A percentile compares a stretch with the other conserved stretches of the same genome.
Evolutionary conservation across 805 yeast species (phyloP).

Genomic region (Saccharomycopsis schoenii): DNA sequence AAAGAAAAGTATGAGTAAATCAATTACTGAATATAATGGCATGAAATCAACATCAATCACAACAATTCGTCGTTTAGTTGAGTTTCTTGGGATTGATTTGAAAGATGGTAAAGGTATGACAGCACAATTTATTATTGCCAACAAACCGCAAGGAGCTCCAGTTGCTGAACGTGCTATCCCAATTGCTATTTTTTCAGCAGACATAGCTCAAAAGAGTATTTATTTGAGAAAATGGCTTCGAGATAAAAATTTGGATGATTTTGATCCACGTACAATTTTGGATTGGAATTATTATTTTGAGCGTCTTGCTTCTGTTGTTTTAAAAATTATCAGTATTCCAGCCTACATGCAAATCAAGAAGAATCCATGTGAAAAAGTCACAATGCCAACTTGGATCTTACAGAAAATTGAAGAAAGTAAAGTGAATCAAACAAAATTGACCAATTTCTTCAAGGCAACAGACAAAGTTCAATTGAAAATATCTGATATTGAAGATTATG

Average conservation of each 20-base stretch:
- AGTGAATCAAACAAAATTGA: slow-evolving; percentile 61
- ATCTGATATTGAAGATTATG: slow-evolving; percentile 50
- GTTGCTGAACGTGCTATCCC: slow-evolving; percentile 96
- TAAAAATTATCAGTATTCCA: slow-evolving; percentile 91
- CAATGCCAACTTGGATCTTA: slow-evolving; percentile 89
- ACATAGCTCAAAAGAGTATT: slow-evolving; percentile 52
- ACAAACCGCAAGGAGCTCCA: slow-evolving; percentile 74
- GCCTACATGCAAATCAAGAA: slow-evolving; percentile 84
- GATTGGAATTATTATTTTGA: slow-evolving; percentile 93
- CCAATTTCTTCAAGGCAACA: slow-evolving; percentile 43
- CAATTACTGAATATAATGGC: slow-evolving; percentile 76
- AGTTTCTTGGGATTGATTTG: slow-evolving; percentile 92
- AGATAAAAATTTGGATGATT: slow-evolving; percentile 64
- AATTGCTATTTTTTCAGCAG: slow-evolving; percentile 89
- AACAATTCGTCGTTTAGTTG: slow-evolving; percentile 88
- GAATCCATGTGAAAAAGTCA: slow-evolving; percentile 92
- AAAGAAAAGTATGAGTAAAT: slow-evolving; percentile 89
- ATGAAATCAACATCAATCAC: slow-evolving; percentile 95
- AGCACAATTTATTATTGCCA: slow-evolving; percentile 85
- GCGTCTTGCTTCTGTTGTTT: slow-evolving; percentile 84
- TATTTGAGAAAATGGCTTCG: slow-evolving; percentile 81
- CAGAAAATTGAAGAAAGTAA: slow-evolving; percentile 48
- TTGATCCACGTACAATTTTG: slow-evolving; percentile 80
- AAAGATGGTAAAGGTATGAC: slow-evolving; percentile 94
- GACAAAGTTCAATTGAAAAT: slow-evolving; percentile 31